phyloP scores from a whole-genome alignment of 2,329 filamentous ascomycete genomes.

The Fusarium tricinctum region DNA sequence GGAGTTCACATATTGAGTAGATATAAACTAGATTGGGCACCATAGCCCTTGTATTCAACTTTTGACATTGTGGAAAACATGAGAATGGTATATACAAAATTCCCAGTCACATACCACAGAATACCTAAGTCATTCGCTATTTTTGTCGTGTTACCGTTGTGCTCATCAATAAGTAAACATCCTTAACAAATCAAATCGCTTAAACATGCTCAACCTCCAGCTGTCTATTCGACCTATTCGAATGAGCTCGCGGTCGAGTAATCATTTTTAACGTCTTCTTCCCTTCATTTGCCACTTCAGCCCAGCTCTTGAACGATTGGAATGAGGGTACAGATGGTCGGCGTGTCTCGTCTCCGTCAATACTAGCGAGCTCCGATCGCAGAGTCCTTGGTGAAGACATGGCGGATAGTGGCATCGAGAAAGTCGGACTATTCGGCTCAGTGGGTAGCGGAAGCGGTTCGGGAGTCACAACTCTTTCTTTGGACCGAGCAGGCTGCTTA shows the following conservation, averaged over 20 bases:
- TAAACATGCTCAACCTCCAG: conserved; percentile 18
- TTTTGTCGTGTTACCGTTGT: neutral
- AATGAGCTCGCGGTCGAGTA: conserved; percentile 37
- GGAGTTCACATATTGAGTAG: conserved; percentile 16
- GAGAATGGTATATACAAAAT: conserved; percentile 24
- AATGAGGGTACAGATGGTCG: conserved; percentile 51
- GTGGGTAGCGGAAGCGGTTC: conserved; percentile 33
- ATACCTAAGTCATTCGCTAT: conserved; percentile 5
- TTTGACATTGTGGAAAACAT: conserved; percentile 17
- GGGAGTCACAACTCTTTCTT: conserved; percentile 27
- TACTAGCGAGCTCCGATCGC: conserved; percentile 39
- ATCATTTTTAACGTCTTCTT: conserved; percentile 30
- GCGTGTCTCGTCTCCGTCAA: conserved; percentile 35
- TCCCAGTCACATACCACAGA: neutral
- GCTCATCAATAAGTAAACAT: neutral
- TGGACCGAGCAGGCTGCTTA: conserved; percentile 10
- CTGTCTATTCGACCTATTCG: conserved; percentile 37
- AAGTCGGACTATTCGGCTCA: conserved; percentile 43
- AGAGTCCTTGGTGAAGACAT: conserved; percentile 53
- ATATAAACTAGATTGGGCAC: neutral
- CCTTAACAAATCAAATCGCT: neutral
- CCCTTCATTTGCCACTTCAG: conserved; percentile 55
- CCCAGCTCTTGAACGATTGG: conserved; percentile 58
- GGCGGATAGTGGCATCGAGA: conserved; percentile 50
- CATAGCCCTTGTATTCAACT: conserved; percentile 21